These are phyloP conservation scores for Aspergillus fijiensis DNA, from an alignment of 2,329 filamentous ascomycete species.

Conservation along the genomic window DNA sequence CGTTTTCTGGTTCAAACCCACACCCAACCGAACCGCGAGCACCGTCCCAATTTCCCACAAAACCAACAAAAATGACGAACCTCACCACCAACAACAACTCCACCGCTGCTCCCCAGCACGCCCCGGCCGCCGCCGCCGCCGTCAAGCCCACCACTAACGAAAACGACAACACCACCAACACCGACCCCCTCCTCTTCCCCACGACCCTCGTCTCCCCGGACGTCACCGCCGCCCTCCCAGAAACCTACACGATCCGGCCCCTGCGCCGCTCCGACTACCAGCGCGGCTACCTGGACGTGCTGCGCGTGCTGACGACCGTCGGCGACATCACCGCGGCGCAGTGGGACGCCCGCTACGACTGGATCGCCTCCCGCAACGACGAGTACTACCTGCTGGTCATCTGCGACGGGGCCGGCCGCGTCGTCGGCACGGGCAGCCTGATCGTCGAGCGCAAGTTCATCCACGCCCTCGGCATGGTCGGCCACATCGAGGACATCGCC, in stretches of 20 bases:
- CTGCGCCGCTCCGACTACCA: constrained; percentile 75
- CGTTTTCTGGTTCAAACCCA: neutral
- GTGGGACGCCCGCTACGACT: constrained; percentile 79
- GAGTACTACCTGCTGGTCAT: constrained; percentile 87
- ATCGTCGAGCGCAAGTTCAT: constrained; percentile 83
- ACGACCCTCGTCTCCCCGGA: constrained; percentile 72
- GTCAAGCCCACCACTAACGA: constrained; percentile 16
- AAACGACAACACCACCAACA: constrained; percentile 25
- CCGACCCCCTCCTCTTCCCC: constrained; percentile 69
- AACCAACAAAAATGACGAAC: neutral
- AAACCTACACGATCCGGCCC: constrained; percentile 79
- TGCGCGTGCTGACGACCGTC: constrained; percentile 88
- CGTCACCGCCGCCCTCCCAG: constrained; percentile 70
- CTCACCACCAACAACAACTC: neutral
- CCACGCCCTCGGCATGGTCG: constrained; percentile 59
- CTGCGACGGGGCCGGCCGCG: constrained; percentile 65
- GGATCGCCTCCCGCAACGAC: constrained; percentile 70
- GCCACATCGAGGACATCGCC: constrained; percentile 97
- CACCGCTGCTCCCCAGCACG: neutral
- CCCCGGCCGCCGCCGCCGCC: constrained; percentile 19
- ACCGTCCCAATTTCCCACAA: neutral
- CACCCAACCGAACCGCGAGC: neutral
- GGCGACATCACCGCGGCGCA: constrained; percentile 75
- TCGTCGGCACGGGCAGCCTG: constrained; percentile 89
- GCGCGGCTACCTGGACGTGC: constrained; percentile 82